These are phyloP conservation scores for Gynostemma pentaphyllum DNA, from an alignment of 306 rosid genomes.

Conservation along the genomic window DNA sequence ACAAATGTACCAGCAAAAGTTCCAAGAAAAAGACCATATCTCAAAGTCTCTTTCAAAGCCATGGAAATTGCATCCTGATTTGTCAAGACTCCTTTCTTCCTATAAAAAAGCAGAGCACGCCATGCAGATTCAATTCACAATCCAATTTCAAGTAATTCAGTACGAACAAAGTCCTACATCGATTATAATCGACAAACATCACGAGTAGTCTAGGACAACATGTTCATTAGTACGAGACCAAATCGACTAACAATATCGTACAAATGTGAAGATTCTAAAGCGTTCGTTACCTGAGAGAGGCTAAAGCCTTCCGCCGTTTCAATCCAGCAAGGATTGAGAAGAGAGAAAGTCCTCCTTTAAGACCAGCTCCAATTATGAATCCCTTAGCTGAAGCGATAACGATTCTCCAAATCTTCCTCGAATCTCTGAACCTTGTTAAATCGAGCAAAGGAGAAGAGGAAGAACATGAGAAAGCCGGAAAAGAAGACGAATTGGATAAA, in stretches of 20 bases:
- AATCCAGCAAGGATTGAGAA: conserved; percentile 72
- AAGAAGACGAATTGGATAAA: conserved; percentile 14
- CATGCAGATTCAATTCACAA: background rate
- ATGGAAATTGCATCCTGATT: conserved; percentile 52
- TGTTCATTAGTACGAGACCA: too few species aligned
- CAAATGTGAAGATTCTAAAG: too few species aligned
- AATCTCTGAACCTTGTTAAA: conserved; percentile 30
- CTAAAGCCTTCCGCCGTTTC: conserved; percentile 44
- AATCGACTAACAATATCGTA: too few species aligned
- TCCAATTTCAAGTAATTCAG: too few species aligned
- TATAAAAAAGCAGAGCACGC: background rate
- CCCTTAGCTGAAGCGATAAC: conserved; percentile 70
- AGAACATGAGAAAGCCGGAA: conserved; percentile 16
- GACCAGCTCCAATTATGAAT: conserved; percentile 85
- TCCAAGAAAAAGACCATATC: conserved; percentile 87
- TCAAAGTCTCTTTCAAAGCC: conserved; percentile 77
- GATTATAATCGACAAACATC: too few species aligned
- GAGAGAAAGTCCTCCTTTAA: conserved; percentile 89
- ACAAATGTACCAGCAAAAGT: conserved; percentile 87
- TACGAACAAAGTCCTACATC: too few species aligned
- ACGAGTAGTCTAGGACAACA: too few species aligned
- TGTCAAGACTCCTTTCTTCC: conserved; percentile 49
- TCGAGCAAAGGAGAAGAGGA: conserved; percentile 14
- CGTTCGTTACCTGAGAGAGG: conserved; percentile 48
- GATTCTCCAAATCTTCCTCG: conserved; percentile 52